phyloP scores from a whole-genome alignment of 371 early-diverging fungal species.

The Blakeslea trispora region DNA sequence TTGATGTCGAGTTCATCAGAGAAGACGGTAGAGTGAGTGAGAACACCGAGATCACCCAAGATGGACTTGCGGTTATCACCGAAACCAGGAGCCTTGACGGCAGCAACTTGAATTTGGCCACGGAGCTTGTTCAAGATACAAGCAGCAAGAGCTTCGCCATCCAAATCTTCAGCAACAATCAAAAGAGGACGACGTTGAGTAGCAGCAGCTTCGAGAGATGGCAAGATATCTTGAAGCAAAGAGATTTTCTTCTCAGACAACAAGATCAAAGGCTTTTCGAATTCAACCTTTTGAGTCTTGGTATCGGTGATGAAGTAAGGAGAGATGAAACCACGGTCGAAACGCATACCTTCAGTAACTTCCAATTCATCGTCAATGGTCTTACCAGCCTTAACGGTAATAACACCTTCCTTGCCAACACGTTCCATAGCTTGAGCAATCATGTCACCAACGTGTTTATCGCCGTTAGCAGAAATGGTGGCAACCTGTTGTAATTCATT shows the following conservation, averaged over 20 bases:
- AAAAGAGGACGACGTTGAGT: slow-evolving; percentile 94
- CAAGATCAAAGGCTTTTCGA: slow-evolving; percentile 96
- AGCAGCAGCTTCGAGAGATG: slow-evolving; percentile 93
- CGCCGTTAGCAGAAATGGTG: slow-evolving; percentile 98
- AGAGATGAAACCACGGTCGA: slow-evolving; percentile 98
- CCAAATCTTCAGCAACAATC: slow-evolving; percentile 96
- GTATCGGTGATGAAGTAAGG: slow-evolving; percentile 99
- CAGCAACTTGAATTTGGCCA: slow-evolving; percentile 94
- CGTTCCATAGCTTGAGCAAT: slow-evolving; percentile 99
- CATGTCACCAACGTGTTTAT: slow-evolving; percentile 91
- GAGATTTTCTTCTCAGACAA: slow-evolving; percentile 98
- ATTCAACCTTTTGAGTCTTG: slow-evolving; percentile 96
- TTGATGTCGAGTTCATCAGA: slow-evolving; percentile 94
- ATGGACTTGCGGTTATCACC: slow-evolving; percentile 99
- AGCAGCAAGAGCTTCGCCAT: slow-evolving; percentile 98
- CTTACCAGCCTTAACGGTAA: slow-evolving; percentile 98
- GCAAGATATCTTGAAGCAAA: slow-evolving; percentile 90
- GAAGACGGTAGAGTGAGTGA: slow-evolving; percentile 95
- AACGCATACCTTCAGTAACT: slow-evolving; percentile 98
- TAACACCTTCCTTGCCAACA: slow-evolving; percentile 99
- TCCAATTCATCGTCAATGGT: slow-evolving; percentile 96
- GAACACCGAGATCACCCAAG: slow-evolving; percentile 93
- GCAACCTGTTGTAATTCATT: slow-evolving; percentile 65
- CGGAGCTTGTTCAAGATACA: slow-evolving; percentile 98
- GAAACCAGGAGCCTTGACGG: slow-evolving; percentile 98